phyloP scores from a whole-genome alignment of 108 stramenopile genomes.

The Asterionellopsis glacialis region DNA sequence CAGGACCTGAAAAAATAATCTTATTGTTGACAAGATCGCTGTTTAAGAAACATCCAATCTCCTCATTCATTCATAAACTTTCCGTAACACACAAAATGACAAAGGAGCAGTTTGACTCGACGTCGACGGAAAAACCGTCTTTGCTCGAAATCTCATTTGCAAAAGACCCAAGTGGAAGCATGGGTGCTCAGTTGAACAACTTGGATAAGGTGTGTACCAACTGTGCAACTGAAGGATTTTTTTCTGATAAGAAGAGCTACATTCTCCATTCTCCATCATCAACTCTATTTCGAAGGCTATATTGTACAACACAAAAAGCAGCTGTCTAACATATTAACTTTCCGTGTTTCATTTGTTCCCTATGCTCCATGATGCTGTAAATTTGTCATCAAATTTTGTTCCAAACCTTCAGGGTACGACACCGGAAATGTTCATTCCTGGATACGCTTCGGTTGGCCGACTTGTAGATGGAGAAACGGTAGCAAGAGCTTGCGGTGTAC shows the following conservation, averaged over 20 bases:
- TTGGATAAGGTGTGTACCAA: constrained; percentile 59
- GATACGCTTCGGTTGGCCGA: constrained; percentile 54
- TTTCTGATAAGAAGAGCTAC: no score
- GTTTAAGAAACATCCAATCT: no score
- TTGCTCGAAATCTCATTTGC: constrained; percentile 62
- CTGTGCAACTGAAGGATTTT: no score
- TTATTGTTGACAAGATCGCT: no score
- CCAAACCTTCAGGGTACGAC: constrained; percentile 33
- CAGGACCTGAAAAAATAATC: no score
- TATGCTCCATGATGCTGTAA: background rate
- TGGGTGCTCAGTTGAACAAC: constrained; percentile 63
- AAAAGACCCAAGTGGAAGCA: constrained; percentile 52
- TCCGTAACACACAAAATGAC: no score
- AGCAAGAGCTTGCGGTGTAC: constrained; percentile 54
- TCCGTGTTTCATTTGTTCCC: background rate
- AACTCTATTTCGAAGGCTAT: no score
- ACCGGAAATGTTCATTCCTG: constrained; percentile 71
- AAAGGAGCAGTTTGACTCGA: constrained; percentile 24
- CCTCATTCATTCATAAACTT: no score
- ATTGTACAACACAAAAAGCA: no score
- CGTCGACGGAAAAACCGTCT: constrained; percentile 53
- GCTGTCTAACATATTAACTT: background rate
- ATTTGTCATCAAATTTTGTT: background rate
- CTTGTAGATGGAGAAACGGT: constrained; percentile 58
- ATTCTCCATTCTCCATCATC: no score